Evolutionary conservation across 2,329 filamentous ascomycete species (phyloP), one percentile per base, ranked within the genome.

Genomic region (Nakataea oryzae): DNA sequence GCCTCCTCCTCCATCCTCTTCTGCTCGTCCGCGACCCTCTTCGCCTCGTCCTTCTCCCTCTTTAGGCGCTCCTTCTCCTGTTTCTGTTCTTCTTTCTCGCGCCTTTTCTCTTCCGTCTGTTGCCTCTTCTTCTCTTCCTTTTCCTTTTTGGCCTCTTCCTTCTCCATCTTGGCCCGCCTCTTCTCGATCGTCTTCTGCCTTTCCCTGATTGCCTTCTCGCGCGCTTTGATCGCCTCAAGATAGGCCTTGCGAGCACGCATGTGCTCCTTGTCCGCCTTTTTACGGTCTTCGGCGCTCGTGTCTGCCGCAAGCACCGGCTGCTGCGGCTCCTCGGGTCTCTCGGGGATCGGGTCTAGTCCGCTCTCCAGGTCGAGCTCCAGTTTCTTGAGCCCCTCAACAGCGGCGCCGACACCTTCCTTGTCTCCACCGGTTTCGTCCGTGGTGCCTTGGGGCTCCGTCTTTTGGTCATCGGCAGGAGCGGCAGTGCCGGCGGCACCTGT

Each of bases 251-350:
- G 76, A 1, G 79, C 77, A 14, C 82, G 80, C 60, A 84, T 83
- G 62, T 85, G 79, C 67, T 91, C 87, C 63, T 87, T 89, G 67
- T 90, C 86, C 1, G 86, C 87, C 54, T 85, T 79, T 67, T 89
- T 90, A 11, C 85, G 83, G 30, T 83, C 77, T 8, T 85, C 82
- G 68, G 87, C 87, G 72, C 90, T 85, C 2, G 80, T 75, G 69
- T 84, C 86, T 58, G 78, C 74, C 57, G 78, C 76, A 1, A 86
- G 71, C 66, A 91, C 81, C 1, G 87, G 81, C 2, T 78, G 74
- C 1, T 77, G 69, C 2, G 85, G 86, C 59, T 81, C 77, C 6
- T 75, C 65, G 1, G 88, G 88, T 3, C 81, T 68, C 11, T 78
- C 73, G 2, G 80, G 78, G 41, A 83, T 74, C 0, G 75, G 68